Conservation (phyloP, 208 protist species). For the Trypanosoma rangeli region DNA sequence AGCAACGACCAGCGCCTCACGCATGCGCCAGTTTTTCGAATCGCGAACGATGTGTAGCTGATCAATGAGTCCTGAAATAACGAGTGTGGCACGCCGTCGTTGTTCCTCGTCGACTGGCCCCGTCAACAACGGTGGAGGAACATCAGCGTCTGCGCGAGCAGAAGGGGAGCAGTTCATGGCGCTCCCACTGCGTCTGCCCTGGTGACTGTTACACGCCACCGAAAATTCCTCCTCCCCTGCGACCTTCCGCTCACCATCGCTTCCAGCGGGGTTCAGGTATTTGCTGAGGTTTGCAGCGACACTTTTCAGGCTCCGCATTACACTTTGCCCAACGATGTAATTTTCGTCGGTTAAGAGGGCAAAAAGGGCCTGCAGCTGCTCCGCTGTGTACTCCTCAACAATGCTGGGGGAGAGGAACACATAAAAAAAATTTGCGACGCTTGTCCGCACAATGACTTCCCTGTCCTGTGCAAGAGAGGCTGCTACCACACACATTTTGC, state of each 20-base stretch:
- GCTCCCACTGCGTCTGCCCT: neutral
- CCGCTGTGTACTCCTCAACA: slow-evolving; percentile 5
- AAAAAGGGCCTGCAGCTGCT: slow-evolving; percentile 17
- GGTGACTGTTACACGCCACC: neutral
- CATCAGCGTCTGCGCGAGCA: neutral
- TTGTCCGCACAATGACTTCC: slow-evolving; percentile 50
- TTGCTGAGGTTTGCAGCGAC: slow-evolving; percentile 12
- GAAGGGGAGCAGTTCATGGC: neutral
- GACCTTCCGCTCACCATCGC: neutral
- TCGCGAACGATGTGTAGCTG: slow-evolving; percentile 49
- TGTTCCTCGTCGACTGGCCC: neutral
- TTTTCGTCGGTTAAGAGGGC: slow-evolving; percentile 17
- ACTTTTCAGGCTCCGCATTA: slow-evolving; percentile 9
- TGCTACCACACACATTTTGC: slow-evolving; percentile 30
- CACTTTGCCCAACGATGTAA: slow-evolving; percentile 15
- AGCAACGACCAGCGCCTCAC: slow-evolving; percentile 47
- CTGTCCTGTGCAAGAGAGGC: slow-evolving; percentile 54
- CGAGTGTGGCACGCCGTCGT: slow-evolving; percentile 24
- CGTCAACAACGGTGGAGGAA: neutral
- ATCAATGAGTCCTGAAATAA: slow-evolving; percentile 36
- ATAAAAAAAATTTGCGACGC: slow-evolving; percentile 45
- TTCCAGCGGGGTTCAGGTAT: neutral
- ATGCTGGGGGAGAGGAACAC: slow-evolving; percentile 36
- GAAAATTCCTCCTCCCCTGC: neutral
- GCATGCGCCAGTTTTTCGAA: slow-evolving; percentile 74